These are phyloP conservation scores for Cladophialophora carrionii DNA, from an alignment of 2,329 filamentous ascomycete genomes.

Conservation along the genomic window DNA sequence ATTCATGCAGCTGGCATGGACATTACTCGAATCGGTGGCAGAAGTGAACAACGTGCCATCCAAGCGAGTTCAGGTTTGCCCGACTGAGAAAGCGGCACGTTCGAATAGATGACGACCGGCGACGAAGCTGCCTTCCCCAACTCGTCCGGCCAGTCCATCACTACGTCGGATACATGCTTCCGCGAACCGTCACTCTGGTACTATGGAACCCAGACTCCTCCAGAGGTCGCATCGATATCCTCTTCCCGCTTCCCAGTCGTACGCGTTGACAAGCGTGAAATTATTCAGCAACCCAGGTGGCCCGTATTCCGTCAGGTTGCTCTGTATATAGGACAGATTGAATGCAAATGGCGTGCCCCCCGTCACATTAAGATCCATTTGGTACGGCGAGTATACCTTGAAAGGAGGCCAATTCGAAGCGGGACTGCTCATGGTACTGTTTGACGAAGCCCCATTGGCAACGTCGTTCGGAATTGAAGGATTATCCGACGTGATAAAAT, in stretches of 20 bases:
- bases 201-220: constrained; percentile 39
- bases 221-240: constrained; percentile 55
- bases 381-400: constrained; percentile 41
- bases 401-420: constrained; percentile 46
- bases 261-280: constrained; percentile 50
- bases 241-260: constrained; percentile 54
- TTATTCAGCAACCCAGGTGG: constrained; percentile 45
- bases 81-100: background rate
- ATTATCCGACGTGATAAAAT: constrained; percentile 51
- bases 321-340: constrained; percentile 33
- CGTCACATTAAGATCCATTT: constrained; percentile 54
- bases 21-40: background rate
- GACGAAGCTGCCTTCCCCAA: background rate
- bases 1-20: background rate
- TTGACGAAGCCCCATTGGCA: constrained; percentile 39
- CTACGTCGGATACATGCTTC: background rate
- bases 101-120: no score
- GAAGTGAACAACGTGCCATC: background rate
- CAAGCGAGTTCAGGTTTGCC: background rate
- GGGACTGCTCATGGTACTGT: constrained; percentile 34
- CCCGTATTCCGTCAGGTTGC: constrained; percentile 40
- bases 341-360: constrained; percentile 43
- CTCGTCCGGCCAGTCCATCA: background rate
- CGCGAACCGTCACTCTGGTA: constrained; percentile 25
- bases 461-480: constrained; percentile 47